Evolutionary conservation across 768 basidiomycete species (phyloP).

Genomic region (Favolaschia claudopus): DNA sequence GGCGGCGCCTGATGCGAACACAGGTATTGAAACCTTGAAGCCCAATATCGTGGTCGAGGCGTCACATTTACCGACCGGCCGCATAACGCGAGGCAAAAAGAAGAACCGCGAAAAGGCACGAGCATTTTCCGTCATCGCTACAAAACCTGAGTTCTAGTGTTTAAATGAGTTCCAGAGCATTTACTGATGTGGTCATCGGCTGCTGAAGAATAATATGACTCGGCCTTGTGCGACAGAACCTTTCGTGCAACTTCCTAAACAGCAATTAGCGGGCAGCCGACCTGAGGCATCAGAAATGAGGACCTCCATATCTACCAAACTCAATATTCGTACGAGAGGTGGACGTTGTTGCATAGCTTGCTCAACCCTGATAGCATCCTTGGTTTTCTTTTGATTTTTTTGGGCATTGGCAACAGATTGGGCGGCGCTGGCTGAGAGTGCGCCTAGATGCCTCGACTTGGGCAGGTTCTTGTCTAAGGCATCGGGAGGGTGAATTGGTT

Average conservation of each 20-base stretch:
- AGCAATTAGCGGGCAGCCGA: neutral
- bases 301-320: conserved; percentile 85
- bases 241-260: conserved; percentile 72
- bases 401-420: conserved; percentile 43
- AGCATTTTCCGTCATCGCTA: conserved; percentile 74
- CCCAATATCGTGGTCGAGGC: conserved; percentile 80
- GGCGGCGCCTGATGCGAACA: conserved; percentile 86
- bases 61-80: conserved; percentile 66
- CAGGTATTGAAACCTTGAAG: conserved; percentile 72
- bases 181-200: conserved; percentile 85
- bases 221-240: conserved; percentile 75
- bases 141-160: conserved; percentile 15
- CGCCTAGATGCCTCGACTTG: conserved; percentile 75
- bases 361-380: conserved; percentile 75
- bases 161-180: conserved; percentile 30
- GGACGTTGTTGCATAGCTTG: conserved; percentile 67
- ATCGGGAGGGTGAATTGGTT: conserved; percentile 87
- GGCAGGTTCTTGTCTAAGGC: conserved; percentile 78
- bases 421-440: conserved; percentile 57
- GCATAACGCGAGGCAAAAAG: conserved; percentile 86
- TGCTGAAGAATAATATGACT: conserved; percentile 87
- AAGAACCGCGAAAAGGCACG: conserved; percentile 86
- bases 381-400: conserved; percentile 59
- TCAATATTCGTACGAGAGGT: conserved; percentile 74
- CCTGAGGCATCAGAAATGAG: conserved; percentile 3